Base-by-base conservation (phyloP, 2,329 filamentous ascomycete genomes). In the Nemania bipapillata region DNA sequence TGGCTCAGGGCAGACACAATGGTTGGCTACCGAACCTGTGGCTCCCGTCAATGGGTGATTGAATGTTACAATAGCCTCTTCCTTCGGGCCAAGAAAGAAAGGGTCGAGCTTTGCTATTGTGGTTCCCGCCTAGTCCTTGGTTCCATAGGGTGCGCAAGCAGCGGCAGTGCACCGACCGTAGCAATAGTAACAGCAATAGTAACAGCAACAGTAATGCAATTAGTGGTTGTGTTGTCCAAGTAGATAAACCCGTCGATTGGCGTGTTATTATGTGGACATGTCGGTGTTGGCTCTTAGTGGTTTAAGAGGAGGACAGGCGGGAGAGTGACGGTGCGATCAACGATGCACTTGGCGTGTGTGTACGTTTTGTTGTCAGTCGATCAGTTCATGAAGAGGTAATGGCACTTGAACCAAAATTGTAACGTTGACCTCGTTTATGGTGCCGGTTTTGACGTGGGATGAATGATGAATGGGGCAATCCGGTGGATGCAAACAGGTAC, bases 351-450 rank as follows among this genome's bases (percentile, higher is more conserved):
- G 35, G 28, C n/a, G 32, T 40, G 28, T 30, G 26, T 15, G n/a
- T 32, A 6, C 20, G 4, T 9, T 22, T 35, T 30, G 40, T 45
- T 15, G 63, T 55, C n/a, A 56, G 57, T 58, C 32, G 52, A 52
- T 9, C n/a, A 28, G 22, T n/a, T 9, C 17, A 53, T 53, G 15
- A 40, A 49, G 30, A 49, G 40, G 9, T 3, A 45, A 42, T 65
- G 60, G 28, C 40, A 59, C 60, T 52, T 45, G 55, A n/a, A 45
- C 53, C 62, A 54, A 65, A 55, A 72, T 64, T 75, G 73, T 74
- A 75, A 75, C 73, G 73, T 75, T 75, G 72, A 75, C 67, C 72
- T 74, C 72, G 72, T 67, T 60, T 65, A 69, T 32, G 11, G 62
- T 59, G 70, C 67, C 66, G 68, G 54, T 54, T n/a, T 50, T 52